Evolutionary conservation across 371 early-diverging fungal species (phyloP).

Genomic region (Lichtheimia corymbifera): DNA sequence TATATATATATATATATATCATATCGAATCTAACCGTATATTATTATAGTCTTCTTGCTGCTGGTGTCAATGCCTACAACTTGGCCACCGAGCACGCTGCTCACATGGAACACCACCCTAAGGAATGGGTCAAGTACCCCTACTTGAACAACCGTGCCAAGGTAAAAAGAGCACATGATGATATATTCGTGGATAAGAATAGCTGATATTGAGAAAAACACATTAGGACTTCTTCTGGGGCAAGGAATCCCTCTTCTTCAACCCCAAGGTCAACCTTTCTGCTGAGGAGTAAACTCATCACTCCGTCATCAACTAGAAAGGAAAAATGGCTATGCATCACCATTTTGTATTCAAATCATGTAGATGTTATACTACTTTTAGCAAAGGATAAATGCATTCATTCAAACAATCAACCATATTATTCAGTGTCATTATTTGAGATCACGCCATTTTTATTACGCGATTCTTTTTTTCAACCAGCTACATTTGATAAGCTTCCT

Average conservation of each 20-base stretch:
- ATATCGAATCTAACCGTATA: background rate
- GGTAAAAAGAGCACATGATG: conserved; percentile 14
- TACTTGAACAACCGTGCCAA: conserved; percentile 45
- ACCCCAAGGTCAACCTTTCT: conserved; percentile 51
- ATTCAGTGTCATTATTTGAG: background rate
- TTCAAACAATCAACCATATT: too few relatives aligned
- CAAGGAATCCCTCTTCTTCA: conserved; percentile 51
- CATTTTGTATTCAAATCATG: too few relatives aligned
- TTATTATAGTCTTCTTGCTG: conserved; percentile 37
- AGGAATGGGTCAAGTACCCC: conserved; percentile 42
- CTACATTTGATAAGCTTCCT: background rate
- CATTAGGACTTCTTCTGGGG: conserved; percentile 50
- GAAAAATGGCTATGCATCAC: too few relatives aligned
- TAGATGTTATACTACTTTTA: too few relatives aligned
- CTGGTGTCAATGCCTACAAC: conserved; percentile 47
- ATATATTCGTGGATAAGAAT: background rate
- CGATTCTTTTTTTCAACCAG: background rate
- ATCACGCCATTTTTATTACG: conserved; percentile 3
- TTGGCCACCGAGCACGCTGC: conserved; percentile 39
- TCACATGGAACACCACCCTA: conserved; percentile 45
- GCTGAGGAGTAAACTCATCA: conserved; percentile 25
- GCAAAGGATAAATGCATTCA: too few relatives aligned
- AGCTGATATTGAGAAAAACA: background rate
- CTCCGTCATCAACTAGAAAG: too few relatives aligned
- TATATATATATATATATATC: conserved; percentile 3